phyloP scores from a whole-genome alignment of 2,329 filamentous ascomycete genomes.

The Cercospora sp. region DNA sequence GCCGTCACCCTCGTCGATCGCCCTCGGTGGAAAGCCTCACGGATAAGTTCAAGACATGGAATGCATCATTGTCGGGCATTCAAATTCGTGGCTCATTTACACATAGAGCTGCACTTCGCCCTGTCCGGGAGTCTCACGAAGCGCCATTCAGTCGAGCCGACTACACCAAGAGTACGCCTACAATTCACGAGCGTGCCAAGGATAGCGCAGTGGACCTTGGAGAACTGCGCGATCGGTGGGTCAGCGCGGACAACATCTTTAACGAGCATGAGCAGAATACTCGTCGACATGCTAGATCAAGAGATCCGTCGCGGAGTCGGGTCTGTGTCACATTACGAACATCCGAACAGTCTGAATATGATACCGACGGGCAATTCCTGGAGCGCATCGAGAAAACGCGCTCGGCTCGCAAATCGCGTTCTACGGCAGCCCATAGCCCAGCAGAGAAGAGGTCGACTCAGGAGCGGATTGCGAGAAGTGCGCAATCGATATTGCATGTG shows the following conservation, averaged over 20 bases:
- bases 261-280: background rate
- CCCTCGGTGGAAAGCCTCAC: slow-evolving; percentile 11
- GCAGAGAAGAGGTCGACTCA: background rate
- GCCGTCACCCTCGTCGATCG: background rate
- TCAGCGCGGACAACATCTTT: background rate
- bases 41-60: slow-evolving; percentile 16
- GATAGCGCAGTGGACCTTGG: slow-evolving; percentile 10
- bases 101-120: background rate
- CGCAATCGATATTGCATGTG: background rate
- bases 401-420: background rate
- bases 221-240: slow-evolving; percentile 2
- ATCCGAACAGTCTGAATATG: background rate
- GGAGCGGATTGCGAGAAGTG: background rate
- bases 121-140: slow-evolving; percentile 1
- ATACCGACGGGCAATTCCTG: slow-evolving; percentile 2
- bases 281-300: background rate
- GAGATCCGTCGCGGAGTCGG: slow-evolving; percentile 9
- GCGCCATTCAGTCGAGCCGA: background rate
- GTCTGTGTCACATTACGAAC: background rate
- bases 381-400: slow-evolving; percentile 4
- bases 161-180: slow-evolving; percentile 7
- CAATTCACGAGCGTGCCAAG: background rate
- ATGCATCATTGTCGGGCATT: slow-evolving; percentile 2
- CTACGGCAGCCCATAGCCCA: background rate
- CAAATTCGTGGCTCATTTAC: slow-evolving; percentile 9